Conservation (phyloP, 2,329 filamentous ascomycete genomes). For the Microascus cirrosus region DNA sequence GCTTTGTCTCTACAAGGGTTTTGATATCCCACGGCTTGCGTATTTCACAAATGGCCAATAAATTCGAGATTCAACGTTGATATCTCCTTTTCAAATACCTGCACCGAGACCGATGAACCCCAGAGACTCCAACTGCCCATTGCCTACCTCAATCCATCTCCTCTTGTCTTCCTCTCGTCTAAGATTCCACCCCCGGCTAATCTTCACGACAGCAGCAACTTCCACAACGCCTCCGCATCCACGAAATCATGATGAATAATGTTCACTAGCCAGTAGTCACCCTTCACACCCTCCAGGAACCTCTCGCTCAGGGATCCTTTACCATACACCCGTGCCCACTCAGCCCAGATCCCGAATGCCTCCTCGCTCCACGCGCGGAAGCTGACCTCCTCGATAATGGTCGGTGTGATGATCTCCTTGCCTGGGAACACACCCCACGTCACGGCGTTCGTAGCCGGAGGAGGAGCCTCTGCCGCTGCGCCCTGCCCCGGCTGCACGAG, state of each 20-base stretch:
- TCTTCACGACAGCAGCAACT: conserved; percentile 39
- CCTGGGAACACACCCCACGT: conserved; percentile 95
- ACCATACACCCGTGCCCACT: conserved; percentile 88
- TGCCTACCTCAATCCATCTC: not conserved
- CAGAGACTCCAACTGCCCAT: not conserved
- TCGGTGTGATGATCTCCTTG: conserved; percentile 92
- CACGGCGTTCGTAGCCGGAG: conserved; percentile 71
- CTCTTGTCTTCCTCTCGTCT: not conserved
- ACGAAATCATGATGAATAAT: conserved; percentile 74
- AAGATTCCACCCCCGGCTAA: not conserved
- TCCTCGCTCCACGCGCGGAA: conserved; percentile 93
- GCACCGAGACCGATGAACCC: not conserved
- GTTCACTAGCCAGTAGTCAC: conserved; percentile 82
- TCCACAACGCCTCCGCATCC: conserved; percentile 61
- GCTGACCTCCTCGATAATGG: conserved; percentile 90
- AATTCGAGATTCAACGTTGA: not conserved
- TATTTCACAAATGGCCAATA: too few species aligned
- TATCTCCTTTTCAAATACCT: not conserved
- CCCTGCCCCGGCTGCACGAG: conserved; percentile 3
- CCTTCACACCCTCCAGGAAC: conserved; percentile 55
- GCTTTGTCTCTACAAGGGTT: too few species aligned
- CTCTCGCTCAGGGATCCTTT: conserved; percentile 58
- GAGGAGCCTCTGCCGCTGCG: conserved; percentile 17
- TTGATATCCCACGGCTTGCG: too few species aligned
- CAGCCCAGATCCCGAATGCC: conserved; percentile 88